Evolutionary conservation across 257 asterid genomes (phyloP).

Genomic region (Solanum okadae): DNA sequence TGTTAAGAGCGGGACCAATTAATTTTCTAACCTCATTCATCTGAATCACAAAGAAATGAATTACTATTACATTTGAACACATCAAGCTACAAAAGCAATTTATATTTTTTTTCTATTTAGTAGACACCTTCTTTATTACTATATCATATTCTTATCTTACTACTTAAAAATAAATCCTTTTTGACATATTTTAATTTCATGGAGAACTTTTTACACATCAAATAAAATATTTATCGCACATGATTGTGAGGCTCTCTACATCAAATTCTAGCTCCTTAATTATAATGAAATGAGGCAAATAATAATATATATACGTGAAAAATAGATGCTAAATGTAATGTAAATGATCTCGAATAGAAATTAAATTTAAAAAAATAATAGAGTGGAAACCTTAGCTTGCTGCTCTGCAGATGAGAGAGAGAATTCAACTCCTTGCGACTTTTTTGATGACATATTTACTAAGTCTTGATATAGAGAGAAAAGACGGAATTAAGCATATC

Average conservation of each 20-base stretch:
- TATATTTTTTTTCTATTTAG: background rate
- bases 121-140: no score
- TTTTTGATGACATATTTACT: constrained; percentile 24
- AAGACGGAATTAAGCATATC: background rate
- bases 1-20: constrained; percentile 33
- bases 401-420: constrained; percentile 20
- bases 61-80: background rate
- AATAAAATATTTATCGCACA: background rate
- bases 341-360: background rate
- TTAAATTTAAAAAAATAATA: background rate
- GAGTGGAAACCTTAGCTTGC: constrained; percentile 28
- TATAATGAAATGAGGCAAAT: background rate
- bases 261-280: background rate
- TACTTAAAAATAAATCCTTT: background rate
- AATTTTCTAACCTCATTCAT: constrained; percentile 30
- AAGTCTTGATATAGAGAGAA: background rate
- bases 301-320: background rate
- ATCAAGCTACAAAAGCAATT: background rate
- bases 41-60: constrained; percentile 9
- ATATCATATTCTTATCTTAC: no score
- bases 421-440: constrained; percentile 13
- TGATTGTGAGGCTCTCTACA: background rate
- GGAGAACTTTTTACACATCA: no score
- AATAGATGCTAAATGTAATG: background rate
- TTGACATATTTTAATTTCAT: no score